phyloP scores from a whole-genome alignment of 2,329 filamentous ascomycete genomes.

The Periglandula ipomoeae region DNA sequence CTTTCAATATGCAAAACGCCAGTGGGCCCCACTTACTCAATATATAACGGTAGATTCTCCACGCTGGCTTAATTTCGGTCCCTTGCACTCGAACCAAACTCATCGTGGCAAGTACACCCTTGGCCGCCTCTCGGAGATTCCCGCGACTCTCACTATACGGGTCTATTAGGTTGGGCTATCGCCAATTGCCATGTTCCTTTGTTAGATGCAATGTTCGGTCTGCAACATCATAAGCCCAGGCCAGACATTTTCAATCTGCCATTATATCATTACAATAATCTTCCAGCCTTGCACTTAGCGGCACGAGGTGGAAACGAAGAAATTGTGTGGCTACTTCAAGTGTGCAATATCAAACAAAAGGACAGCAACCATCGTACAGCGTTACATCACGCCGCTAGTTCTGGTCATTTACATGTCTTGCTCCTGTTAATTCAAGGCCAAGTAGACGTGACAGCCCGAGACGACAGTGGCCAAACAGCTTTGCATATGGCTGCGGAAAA shows the following conservation, averaged over 20 bases:
- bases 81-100: slow-evolving; percentile 2
- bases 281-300: slow-evolving; percentile 1
- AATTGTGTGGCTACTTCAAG: not conserved
- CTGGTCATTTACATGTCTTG: not conserved
- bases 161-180: not conserved
- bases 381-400: not conserved
- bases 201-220: not conserved
- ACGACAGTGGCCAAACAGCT: not conserved
- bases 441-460: not conserved
- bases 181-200: not conserved
- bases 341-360: not conserved
- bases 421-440: not conserved
- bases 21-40: not conserved
- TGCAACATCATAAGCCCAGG: not conserved
- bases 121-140: not conserved
- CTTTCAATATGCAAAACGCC: slow-evolving; percentile 1
- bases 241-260: not conserved
- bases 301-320: not conserved
- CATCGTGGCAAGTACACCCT: not conserved
- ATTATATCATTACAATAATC: not conserved
- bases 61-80: not conserved
- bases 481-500: not conserved
- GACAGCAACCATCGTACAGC: slow-evolving; percentile 2
- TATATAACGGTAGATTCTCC: not conserved
- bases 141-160: not conserved